These are phyloP conservation scores for Plasmodium reichenowi DNA, from an alignment of 169 alveolate genomes.

Conservation along the genomic window DNA sequence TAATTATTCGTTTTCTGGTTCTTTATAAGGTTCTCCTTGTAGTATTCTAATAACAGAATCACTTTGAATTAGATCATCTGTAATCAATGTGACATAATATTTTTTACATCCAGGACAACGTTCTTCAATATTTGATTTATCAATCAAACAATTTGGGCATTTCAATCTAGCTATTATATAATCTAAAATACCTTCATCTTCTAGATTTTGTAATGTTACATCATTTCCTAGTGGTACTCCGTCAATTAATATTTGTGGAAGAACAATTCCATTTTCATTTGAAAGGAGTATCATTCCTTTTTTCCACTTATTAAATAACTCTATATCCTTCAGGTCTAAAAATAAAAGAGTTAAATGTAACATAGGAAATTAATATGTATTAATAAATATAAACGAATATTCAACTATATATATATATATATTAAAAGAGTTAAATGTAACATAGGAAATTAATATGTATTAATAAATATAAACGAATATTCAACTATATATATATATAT, in stretches of 20 bases:
- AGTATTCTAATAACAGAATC: slow-evolving; percentile 76
- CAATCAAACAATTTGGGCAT: slow-evolving; percentile 82
- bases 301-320: slow-evolving; percentile 87
- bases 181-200: slow-evolving; percentile 91
- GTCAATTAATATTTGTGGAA: slow-evolving; percentile 90
- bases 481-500: no score
- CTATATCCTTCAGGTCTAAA: slow-evolving; percentile 85
- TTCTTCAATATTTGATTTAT: slow-evolving; percentile 78
- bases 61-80: slow-evolving; percentile 78
- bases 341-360: not conserved
- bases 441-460: no score
- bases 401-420: no score
- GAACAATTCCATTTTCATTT: slow-evolving; percentile 77
- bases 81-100: slow-evolving; percentile 73
- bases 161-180: slow-evolving; percentile 81
- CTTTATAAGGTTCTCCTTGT: slow-evolving; percentile 77
- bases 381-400: not conserved
- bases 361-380: slow-evolving; percentile 6
- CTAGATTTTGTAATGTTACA: slow-evolving; percentile 87
- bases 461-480: no score
- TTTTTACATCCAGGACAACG: slow-evolving; percentile 80
- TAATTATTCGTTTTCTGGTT: not conserved
- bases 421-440: no score
- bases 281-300: slow-evolving; percentile 83
- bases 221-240: slow-evolving; percentile 89